phyloP scores from a whole-genome alignment of 1,139 yeast genomes.

The Geotrichum macrosporum region DNA sequence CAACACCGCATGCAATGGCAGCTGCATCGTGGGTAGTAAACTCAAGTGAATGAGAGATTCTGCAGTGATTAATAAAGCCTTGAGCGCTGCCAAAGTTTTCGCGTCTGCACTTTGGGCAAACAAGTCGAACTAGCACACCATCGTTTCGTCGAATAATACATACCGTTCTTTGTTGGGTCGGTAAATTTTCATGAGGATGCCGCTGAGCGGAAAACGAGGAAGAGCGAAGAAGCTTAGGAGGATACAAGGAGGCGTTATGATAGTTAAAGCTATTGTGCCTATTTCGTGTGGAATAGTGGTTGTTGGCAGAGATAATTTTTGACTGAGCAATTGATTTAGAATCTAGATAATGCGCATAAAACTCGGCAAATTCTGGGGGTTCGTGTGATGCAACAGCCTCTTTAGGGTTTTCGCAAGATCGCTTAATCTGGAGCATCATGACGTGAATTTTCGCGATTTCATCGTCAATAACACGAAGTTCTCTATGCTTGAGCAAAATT shows the following conservation, averaged over 20 bases:
- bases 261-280: slow-evolving; percentile 7
- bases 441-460: slow-evolving; percentile 62
- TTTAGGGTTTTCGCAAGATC: slow-evolving; percentile 25
- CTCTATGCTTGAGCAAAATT: slow-evolving; percentile 65
- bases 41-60: slow-evolving; percentile 70
- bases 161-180: slow-evolving; percentile 28
- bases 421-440: slow-evolving; percentile 45
- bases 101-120: slow-evolving; percentile 64
- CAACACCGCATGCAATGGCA: slow-evolving; percentile 63
- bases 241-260: slow-evolving; percentile 2
- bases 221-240: slow-evolving; percentile 7
- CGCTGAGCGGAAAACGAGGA: slow-evolving; percentile 2
- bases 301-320: slow-evolving; percentile 2
- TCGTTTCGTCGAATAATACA: slow-evolving; percentile 70
- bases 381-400: slow-evolving; percentile 35
- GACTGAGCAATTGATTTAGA: slow-evolving; percentile 4
- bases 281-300: not conserved
- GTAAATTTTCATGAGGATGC: not conserved
- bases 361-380: slow-evolving; percentile 50
- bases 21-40: slow-evolving; percentile 73
- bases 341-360: slow-evolving; percentile 40
- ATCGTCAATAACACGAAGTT: slow-evolving; percentile 52
- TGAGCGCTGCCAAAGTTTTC: slow-evolving; percentile 74
- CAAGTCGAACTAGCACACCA: slow-evolving; percentile 61
- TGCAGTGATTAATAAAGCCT: slow-evolving; percentile 71